Evolutionary conservation across 1,139 yeast genomes (phyloP), one percentile per base, ranked within the genome.

Genomic region (Barnettozyma hawaiiensis): DNA sequence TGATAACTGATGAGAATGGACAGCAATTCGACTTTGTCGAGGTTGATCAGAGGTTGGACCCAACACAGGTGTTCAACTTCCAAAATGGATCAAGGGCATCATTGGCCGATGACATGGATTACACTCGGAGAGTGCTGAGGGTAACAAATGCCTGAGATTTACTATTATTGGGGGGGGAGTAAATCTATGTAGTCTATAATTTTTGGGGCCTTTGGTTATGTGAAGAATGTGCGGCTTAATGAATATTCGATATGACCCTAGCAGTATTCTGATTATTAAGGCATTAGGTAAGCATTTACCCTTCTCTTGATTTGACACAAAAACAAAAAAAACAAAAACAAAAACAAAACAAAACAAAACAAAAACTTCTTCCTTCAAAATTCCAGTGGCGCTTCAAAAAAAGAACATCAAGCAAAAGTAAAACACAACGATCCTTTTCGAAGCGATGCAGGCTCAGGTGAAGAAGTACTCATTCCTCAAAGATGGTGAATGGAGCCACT

Each of bases 71-170:
- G 71, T 78, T 79, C 58, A 55, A 57, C 29, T 54, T 61, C 65
- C 78, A 57, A 34, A 76, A 75, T 54, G 74, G 71, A 45, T 78
- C 87, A 18, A 67, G 73, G 44, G 70, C 76, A 49, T 75, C 85
- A n/a, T 64, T 85, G 44, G 83, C 79, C 31, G 95, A 85, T 59
- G 83, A 84, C 49, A 67, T 71, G 46, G 94, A 85, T 59, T 85
- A 85, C 60, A 77, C 86, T 7, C 68, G 95, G 46, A 73, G 79
- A 49, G 82, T 80, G 12, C 66, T 85, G 45, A 71, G 82, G 43
- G 81, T 85, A 27, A 75, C 83, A n/a, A 85, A 85, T 62, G 62
- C 35, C 5, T 39, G 16, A 23, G n/a, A n/a, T n/a, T n/a, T n/a
- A n/a, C n/a, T n/a, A n/a, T n/a, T n/a, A n/a, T n/a, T n/a, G n/a